Base-by-base conservation (phyloP, 352 stramenopile genomes). In the Phytophthora agathidicida region DNA sequence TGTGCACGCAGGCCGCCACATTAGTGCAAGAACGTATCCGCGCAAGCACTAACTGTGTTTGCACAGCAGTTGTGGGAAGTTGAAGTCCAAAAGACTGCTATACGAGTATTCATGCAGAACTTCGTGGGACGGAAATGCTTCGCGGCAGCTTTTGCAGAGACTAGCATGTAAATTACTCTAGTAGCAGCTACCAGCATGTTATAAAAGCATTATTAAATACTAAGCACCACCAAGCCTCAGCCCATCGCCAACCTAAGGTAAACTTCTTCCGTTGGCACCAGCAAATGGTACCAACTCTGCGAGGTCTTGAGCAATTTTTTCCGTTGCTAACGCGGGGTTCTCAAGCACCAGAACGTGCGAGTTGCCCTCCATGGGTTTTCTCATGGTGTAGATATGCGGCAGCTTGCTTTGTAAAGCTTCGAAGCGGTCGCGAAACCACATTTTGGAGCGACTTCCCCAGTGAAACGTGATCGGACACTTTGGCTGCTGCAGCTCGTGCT, bases 271-370 rank as follows among this genome's bases (percentile, higher is more conserved):
- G 17, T 46, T 35, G 23, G 1, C 38, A 45, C 5, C 17, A 32
- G 33, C 45, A 24, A 45, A 70, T 16, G 49, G 24, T n/a, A 62
- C 52, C 10, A 83, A 38, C 16, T 74, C 65, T 9, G 26, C 20
- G 1, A 85, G 62, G 20, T 71, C 60, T 7, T 65, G 44, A 2
- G 70, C 37, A 33, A 91, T 88, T 24, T 74, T 77, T 11, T 73
- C 44, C 6, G 78, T 33, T 7, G 73, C 69, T 9, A 71, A 42
- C 0, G 60, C 56, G 3, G 75, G 72, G 20, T 89, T 70, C 37
- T 89, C 79, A 16, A 87, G 36, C 16, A 89, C 61, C 31, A 89
- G 58, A 19, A 75, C 42, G 32, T 89, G 79, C 8, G 69, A 77
- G 16, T 58, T 65, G 11, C 72, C 68, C 4, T 65, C 56, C 33